Percentiles rank a stretch among this genome's conserved stretches.
Conservation (phyloP, 805 yeast genomes). For the Yamadazyma sp. region DNA sequence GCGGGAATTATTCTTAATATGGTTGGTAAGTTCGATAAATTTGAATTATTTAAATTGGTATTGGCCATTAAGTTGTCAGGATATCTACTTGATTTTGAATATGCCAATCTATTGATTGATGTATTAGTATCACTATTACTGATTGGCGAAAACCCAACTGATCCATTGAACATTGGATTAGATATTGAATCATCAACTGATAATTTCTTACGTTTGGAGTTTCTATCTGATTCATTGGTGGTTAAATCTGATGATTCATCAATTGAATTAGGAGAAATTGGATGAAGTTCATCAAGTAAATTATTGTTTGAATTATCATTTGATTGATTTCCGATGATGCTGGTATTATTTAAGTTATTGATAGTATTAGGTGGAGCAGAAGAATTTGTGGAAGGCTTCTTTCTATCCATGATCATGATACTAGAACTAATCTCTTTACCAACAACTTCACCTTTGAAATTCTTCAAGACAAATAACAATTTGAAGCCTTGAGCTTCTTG, state of each 20-base stretch:
- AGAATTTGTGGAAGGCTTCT: slow-evolving; percentile 51
- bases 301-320: slow-evolving; percentile 4
- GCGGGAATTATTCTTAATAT: slow-evolving; percentile 91
- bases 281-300: slow-evolving; percentile 18
- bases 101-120: slow-evolving; percentile 10
- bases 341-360: slow-evolving; percentile 2
- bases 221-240: slow-evolving; percentile 37
- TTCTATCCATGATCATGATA: slow-evolving; percentile 92
- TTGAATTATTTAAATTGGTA: slow-evolving; percentile 2
- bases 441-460: slow-evolving; percentile 57
- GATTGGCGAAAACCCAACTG: slow-evolving; percentile 41
- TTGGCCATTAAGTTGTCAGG: slow-evolving; percentile 9
- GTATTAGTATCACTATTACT: slow-evolving; percentile 44
- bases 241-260: slow-evolving; percentile 59
- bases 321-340: not conserved
- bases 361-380: not conserved
- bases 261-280: slow-evolving; percentile 61
- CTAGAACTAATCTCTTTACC: slow-evolving; percentile 71
- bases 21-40: slow-evolving; percentile 39
- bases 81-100: slow-evolving; percentile 10
- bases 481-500: slow-evolving; percentile 83
- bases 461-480: slow-evolving; percentile 63
- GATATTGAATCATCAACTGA: slow-evolving; percentile 43
- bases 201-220: slow-evolving; percentile 47
- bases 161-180: slow-evolving; percentile 40